Conservation (phyloP, 352 stramenopile species). For the Nothophytophthora sp. region DNA sequence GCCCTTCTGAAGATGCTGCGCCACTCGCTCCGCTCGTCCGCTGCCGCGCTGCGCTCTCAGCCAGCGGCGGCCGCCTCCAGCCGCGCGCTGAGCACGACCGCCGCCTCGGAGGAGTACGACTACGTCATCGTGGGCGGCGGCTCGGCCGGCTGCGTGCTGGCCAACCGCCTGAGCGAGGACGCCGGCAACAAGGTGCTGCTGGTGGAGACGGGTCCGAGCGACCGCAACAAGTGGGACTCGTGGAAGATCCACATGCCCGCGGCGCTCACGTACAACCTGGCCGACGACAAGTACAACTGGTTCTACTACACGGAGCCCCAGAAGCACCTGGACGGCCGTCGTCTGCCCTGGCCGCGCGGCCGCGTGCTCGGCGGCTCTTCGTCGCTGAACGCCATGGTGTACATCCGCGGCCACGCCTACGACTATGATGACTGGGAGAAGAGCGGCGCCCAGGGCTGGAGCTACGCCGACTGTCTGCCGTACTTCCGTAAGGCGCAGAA, state of each 20-base stretch:
- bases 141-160: constrained; percentile 90
- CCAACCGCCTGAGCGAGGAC: constrained; percentile 87
- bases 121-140: constrained; percentile 94
- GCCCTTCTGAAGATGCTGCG: constrained; percentile 16
- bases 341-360: constrained; percentile 83
- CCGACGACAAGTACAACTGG: constrained; percentile 89
- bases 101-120: constrained; percentile 60
- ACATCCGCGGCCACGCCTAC: constrained; percentile 86
- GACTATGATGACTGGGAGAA: constrained; percentile 89
- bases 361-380: constrained; percentile 89
- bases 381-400: constrained; percentile 92
- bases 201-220: constrained; percentile 88
- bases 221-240: constrained; percentile 85
- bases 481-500: constrained; percentile 90
- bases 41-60: background rate
- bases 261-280: constrained; percentile 85
- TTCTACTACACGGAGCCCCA: constrained; percentile 86
- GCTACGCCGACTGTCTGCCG: constrained; percentile 85
- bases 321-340: constrained; percentile 76
- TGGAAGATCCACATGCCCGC: constrained; percentile 92
- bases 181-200: constrained; percentile 85
- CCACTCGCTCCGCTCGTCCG: constrained; percentile 14
- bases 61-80: background rate
- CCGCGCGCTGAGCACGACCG: constrained; percentile 24
- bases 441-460: constrained; percentile 77